Evolutionary conservation across 2,329 filamentous ascomycete genomes (phyloP).

Genomic region (Colletotrichum sidae): DNA sequence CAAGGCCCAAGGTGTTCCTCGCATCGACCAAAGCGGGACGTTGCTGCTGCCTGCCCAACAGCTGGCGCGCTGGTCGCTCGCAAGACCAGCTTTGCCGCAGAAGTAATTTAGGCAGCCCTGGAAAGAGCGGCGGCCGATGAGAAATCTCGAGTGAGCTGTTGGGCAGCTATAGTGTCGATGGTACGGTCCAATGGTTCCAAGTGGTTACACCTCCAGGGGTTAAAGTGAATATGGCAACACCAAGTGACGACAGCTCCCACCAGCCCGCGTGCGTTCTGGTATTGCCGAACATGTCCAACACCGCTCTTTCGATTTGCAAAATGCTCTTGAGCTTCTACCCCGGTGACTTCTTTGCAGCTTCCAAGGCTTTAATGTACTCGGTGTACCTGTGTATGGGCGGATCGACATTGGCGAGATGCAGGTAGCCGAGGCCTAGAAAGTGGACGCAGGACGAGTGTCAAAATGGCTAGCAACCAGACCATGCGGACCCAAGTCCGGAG

Average conservation of each 20-base stretch:
- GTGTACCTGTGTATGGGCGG: constrained; percentile 26
- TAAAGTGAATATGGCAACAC: neutral
- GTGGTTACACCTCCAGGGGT: constrained; percentile 26
- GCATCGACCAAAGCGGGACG: too few species aligned
- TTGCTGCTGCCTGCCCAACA: too few species aligned
- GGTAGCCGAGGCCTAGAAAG: constrained; percentile 26
- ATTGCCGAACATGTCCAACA: constrained; percentile 6
- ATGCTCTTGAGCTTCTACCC: constrained; percentile 9
- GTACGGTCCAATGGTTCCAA: neutral
- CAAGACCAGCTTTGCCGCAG: too few species aligned
- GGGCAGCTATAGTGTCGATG: neutral
- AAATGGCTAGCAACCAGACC: constrained; percentile 10
- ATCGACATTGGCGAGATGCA: constrained; percentile 27
- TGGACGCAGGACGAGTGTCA: constrained; percentile 24
- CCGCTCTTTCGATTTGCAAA: constrained; percentile 13
- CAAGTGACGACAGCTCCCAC: neutral
- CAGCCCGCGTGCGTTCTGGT: constrained; percentile 1
- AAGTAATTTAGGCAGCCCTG: too few species aligned
- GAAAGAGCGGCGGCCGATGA: too few species aligned
- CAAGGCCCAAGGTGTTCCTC: neutral
- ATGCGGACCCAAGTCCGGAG: neutral
- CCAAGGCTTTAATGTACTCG: constrained; percentile 25
- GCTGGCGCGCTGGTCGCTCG: too few species aligned
- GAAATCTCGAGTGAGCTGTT: neutral
- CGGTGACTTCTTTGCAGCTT: constrained; percentile 6